These are phyloP conservation scores for Leccinum barrowsii DNA, from an alignment of 768 basidiomycete species.

Conservation along the genomic window DNA sequence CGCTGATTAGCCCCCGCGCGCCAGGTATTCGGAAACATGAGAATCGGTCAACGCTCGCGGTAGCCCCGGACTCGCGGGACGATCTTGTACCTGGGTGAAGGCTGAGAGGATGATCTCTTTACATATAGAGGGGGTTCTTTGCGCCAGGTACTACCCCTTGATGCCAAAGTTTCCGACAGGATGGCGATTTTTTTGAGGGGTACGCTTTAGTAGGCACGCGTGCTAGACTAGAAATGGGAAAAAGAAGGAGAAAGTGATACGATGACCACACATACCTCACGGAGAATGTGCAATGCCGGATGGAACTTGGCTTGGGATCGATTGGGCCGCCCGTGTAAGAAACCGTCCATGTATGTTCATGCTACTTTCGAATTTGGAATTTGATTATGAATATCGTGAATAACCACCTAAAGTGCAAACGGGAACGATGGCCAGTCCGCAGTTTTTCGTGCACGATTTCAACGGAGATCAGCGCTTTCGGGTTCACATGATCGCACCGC, in stretches of 20 bases:
- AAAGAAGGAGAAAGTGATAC: neutral
- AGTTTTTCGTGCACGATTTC: neutral
- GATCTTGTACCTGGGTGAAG: slow-evolving; percentile 6
- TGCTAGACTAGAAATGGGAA: neutral
- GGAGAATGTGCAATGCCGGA: neutral
- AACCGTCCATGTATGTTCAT: neutral
- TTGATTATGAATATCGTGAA: neutral
- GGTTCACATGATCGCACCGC: slow-evolving; percentile 5
- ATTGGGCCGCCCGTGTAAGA: slow-evolving; percentile 13
- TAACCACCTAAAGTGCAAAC: neutral
- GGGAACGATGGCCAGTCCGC: neutral
- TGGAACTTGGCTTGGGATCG: neutral
- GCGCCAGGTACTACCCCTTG: neutral
- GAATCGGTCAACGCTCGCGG: neutral
- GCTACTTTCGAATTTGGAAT: slow-evolving; percentile 9
- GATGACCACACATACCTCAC: neutral
- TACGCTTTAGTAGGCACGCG: neutral
- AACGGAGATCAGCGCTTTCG: neutral
- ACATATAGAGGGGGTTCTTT: neutral
- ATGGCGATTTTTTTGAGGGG: slow-evolving; percentile 3
- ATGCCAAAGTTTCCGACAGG: slow-evolving; percentile 13
- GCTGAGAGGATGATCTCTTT: slow-evolving; percentile 2
- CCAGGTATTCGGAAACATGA: neutral
- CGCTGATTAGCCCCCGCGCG: neutral
- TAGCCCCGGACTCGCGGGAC: slow-evolving; percentile 4